Percentiles rank a stretch among this genome's conserved stretches.
phyloP scores from a whole-genome alignment of 2,329 filamentous ascomycete genomes.

The Penicillium capsulatum region DNA sequence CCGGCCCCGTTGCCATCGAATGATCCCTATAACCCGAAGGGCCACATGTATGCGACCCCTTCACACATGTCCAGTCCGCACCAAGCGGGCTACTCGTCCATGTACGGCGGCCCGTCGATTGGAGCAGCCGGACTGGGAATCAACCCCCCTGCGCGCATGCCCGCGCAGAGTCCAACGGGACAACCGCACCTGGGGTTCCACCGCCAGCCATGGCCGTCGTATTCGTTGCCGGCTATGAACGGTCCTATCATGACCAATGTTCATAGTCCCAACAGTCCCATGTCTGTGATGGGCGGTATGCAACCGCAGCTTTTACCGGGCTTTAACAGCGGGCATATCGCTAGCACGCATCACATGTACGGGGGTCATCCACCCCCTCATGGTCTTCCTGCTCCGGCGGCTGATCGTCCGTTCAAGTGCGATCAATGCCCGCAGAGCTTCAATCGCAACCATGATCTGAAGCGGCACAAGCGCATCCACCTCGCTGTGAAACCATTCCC shows the following conservation, averaged over 20 bases:
- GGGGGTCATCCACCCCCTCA: constrained; percentile 51
- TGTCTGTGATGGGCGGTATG: constrained; percentile 64
- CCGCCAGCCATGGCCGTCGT: constrained; percentile 47
- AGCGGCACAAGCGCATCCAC: constrained; percentile 93
- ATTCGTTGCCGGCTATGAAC: constrained; percentile 59
- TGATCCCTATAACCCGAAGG: constrained; percentile 58
- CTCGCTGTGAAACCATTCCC: constrained; percentile 93
- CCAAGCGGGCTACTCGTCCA: constrained; percentile 42
- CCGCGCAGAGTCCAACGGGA: constrained; percentile 49
- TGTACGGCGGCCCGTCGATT: constrained; percentile 28
- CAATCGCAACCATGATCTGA: constrained; percentile 93
- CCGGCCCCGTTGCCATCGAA: constrained; percentile 53
- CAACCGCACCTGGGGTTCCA: constrained; percentile 34
- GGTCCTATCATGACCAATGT: constrained; percentile 75
- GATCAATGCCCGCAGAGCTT: constrained; percentile 90
- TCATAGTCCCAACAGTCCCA: constrained; percentile 65
- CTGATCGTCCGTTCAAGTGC: constrained; percentile 90
- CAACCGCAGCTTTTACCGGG: constrained; percentile 54
- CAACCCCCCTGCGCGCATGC: constrained; percentile 48
- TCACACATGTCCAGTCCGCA: constrained; percentile 50
- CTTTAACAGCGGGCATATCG: constrained; percentile 60
- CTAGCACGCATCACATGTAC: constrained; percentile 59
- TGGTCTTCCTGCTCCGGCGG: constrained; percentile 52
- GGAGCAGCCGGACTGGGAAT: constrained; percentile 40
- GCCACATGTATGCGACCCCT: constrained; percentile 38